These are phyloP conservation scores for Fusarium compactum DNA, from an alignment of 2,329 filamentous ascomycete species.

Conservation along the genomic window DNA sequence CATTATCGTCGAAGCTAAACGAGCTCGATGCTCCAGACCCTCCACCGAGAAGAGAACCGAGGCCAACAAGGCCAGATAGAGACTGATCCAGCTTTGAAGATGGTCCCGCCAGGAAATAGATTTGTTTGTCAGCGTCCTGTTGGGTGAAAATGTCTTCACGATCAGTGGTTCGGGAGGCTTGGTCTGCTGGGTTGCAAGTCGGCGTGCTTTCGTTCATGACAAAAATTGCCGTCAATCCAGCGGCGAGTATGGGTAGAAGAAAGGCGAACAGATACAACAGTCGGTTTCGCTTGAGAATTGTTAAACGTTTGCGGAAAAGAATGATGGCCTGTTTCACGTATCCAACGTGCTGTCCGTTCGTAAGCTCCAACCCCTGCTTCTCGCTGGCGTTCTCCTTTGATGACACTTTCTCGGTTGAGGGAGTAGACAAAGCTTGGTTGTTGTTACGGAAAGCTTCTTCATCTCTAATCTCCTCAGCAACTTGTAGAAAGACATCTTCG, in stretches of 20 bases:
- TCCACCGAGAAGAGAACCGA: background rate
- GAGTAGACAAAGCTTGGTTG: slow-evolving; percentile 35
- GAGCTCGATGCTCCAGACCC: background rate
- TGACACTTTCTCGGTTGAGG: slow-evolving; percentile 41
- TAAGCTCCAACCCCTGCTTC: slow-evolving; percentile 63
- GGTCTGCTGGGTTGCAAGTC: slow-evolving; percentile 64
- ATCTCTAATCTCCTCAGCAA: slow-evolving; percentile 81
- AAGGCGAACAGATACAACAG: slow-evolving; percentile 81
- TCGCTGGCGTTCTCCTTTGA: slow-evolving; percentile 46
- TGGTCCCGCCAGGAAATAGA: slow-evolving; percentile 52
- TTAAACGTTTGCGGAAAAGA: slow-evolving; percentile 81
- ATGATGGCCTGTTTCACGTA: slow-evolving; percentile 78
- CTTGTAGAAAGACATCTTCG: slow-evolving; percentile 89
- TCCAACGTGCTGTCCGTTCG: slow-evolving; percentile 76
- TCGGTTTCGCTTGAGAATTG: slow-evolving; percentile 82
- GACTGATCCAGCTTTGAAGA: slow-evolving; percentile 54
- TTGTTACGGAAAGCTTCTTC: slow-evolving; percentile 55
- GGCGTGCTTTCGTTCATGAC: slow-evolving; percentile 67
- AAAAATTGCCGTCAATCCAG: slow-evolving; percentile 83
- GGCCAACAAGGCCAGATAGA: slow-evolving; percentile 37
- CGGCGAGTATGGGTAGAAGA: slow-evolving; percentile 81
- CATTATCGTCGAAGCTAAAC: background rate
- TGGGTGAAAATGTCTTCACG: slow-evolving; percentile 57
- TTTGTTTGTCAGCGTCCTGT: slow-evolving; percentile 39
- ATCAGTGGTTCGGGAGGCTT: slow-evolving; percentile 55